These are phyloP conservation scores for Periconia macrospinosa DNA, from an alignment of 2,329 filamentous ascomycete species.

Conservation along the genomic window DNA sequence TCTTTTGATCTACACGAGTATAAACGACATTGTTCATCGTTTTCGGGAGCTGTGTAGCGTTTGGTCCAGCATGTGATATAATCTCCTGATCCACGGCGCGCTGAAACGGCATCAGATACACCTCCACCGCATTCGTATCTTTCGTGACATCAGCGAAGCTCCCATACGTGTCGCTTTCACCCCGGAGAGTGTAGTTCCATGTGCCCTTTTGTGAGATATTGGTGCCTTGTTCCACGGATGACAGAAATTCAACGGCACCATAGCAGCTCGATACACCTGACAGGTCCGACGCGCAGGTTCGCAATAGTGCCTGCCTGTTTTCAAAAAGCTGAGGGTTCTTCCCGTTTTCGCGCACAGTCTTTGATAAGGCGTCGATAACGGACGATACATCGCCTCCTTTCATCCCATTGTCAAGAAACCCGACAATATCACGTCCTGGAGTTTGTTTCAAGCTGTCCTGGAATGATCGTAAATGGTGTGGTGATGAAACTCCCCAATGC, in stretches of 20 bases:
- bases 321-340: slow-evolving; percentile 59
- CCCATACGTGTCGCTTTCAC: slow-evolving; percentile 69
- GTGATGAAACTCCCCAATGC: slow-evolving; percentile 22
- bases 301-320: slow-evolving; percentile 60
- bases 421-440: slow-evolving; percentile 67
- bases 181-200: slow-evolving; percentile 87
- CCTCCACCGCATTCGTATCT: slow-evolving; percentile 70
- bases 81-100: slow-evolving; percentile 77
- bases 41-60: slow-evolving; percentile 22
- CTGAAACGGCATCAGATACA: slow-evolving; percentile 80
- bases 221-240: slow-evolving; percentile 71
- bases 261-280: slow-evolving; percentile 71
- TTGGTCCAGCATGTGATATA: slow-evolving; percentile 54
- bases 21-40: slow-evolving; percentile 69
- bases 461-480: slow-evolving; percentile 8
- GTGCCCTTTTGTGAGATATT: slow-evolving; percentile 49
- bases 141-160: slow-evolving; percentile 64
- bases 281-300: slow-evolving; percentile 60
- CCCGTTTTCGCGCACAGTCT: slow-evolving; percentile 58
- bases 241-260: slow-evolving; percentile 72
- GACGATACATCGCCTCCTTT: slow-evolving; percentile 70
- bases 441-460: slow-evolving; percentile 16
- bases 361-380: slow-evolving; percentile 66
- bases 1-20: slow-evolving; percentile 70
- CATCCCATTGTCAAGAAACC: slow-evolving; percentile 75